Evolutionary conservation across 495 filamentous ascomycete genomes (phyloP), one percentile per base, ranked within the genome.

Genomic region (Cercophora samala): DNA sequence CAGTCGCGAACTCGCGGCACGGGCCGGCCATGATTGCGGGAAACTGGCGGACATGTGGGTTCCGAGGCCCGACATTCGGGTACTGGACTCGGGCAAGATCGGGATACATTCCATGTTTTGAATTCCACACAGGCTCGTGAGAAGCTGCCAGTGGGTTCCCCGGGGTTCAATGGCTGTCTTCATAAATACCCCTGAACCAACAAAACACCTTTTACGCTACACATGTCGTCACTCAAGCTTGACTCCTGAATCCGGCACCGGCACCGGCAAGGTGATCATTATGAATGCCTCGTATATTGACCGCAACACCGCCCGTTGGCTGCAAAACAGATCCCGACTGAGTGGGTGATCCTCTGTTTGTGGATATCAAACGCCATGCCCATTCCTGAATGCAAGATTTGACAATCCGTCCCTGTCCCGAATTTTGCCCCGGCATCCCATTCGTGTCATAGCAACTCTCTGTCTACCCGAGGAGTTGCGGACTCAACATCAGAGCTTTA

Each of bases 361-460:
- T 29, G 67, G 74, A 76, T 77, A 76, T 77, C 74, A 77, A 77
- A 76, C 75, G 75, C 75, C 75, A 69, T 77, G 70, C 64, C 74
- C 74, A 69, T 71, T 69, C 72, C 72, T 68, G 69, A 70, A 77
- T 73, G 70, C 67, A 72, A 68, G 63, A 74, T 60, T 60, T 73
- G 72, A 70, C 72, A 71, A 68, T 66, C 65, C 68, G 62, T 64
- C 67, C 74, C 66, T 60, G 58, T 71, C 53, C 64, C 66, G 62
- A n/a, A 58, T 46, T 58, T 65, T 70, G 64, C 64, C 59, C 66
- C 72, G 63, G 64, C 69, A 70, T 73, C 60, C 70, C 73, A 67
- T 67, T 65, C 66, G 62, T 64, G 60, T 66, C 58, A 58, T 68
- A n/a, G 67, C 63, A 21, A 67, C 60, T 66, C 69, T 65, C 61